Evolutionary conservation across 441 rosid species (phyloP).

Genomic region (Gossypium davidsonii): DNA sequence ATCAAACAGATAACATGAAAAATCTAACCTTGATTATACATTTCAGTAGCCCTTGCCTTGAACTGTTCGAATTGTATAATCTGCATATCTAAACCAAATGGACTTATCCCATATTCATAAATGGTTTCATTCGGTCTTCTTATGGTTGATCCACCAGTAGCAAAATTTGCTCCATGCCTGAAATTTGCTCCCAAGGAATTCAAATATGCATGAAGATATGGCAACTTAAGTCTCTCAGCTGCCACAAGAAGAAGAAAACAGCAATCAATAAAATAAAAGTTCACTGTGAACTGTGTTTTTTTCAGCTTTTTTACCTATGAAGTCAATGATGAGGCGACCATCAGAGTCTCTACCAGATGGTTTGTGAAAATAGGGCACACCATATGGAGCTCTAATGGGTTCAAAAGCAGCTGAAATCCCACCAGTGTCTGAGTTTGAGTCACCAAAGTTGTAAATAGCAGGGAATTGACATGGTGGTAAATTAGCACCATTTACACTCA

Average conservation of each 20-base stretch:
- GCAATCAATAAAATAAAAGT: background rate
- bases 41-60: constrained; percentile 34
- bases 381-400: constrained; percentile 53
- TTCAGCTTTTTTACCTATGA: constrained; percentile 36
- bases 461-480: constrained; percentile 54
- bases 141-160: constrained; percentile 63
- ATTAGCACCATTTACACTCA: constrained; percentile 18
- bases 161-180: constrained; percentile 62
- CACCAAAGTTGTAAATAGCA: constrained; percentile 87
- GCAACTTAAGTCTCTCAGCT: constrained; percentile 53
- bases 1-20: background rate
- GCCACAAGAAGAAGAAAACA: constrained; percentile 13
- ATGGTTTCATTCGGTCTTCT: constrained; percentile 53
- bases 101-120: constrained; percentile 50
- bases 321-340: constrained; percentile 70
- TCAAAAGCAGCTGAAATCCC: constrained; percentile 80
- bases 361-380: constrained; percentile 56
- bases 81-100: constrained; percentile 61
- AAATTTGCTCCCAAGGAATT: constrained; percentile 51
- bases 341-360: constrained; percentile 63
- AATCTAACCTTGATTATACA: constrained; percentile 38
- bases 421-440: constrained; percentile 86
- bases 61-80: constrained; percentile 48
- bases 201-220: constrained; percentile 56
- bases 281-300: background rate